Evolutionary conservation across 352 stramenopile species (phyloP).

Genomic region (Phytophthora lateralis): DNA sequence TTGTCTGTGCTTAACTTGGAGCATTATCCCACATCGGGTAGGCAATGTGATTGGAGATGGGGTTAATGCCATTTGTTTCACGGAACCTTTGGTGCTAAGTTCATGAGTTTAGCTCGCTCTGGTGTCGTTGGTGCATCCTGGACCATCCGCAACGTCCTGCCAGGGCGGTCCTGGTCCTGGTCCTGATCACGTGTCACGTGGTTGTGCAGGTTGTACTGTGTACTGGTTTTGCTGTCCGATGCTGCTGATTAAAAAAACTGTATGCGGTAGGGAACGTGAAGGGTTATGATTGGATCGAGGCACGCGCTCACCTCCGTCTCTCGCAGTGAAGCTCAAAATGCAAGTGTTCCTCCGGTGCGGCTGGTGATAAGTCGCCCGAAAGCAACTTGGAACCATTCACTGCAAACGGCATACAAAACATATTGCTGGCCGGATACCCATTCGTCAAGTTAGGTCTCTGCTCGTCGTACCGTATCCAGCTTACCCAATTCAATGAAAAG

Average conservation of each 20-base stretch:
- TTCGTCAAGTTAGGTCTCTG: not conserved
- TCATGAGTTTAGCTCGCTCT: not conserved
- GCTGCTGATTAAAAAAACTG: constrained; percentile 20
- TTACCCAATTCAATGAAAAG: constrained; percentile 5
- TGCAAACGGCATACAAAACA: too few relatives aligned
- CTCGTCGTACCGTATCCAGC: not conserved
- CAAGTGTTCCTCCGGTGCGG: constrained; percentile 22
- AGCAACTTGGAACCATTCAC: too few relatives aligned
- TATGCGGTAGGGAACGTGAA: constrained; percentile 19
- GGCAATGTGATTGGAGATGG: too few relatives aligned
- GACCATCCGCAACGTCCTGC: not conserved
- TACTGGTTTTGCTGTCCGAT: constrained; percentile 25
- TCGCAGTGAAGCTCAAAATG: constrained; percentile 9
- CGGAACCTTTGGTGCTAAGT: not conserved
- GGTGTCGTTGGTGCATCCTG: constrained; percentile 9
- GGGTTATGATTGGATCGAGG: constrained; percentile 25
- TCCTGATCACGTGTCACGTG: constrained; percentile 15
- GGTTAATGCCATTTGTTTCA: not conserved
- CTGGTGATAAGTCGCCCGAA: constrained; percentile 1
- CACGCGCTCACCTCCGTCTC: constrained; percentile 26
- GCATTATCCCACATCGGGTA: too few relatives aligned
- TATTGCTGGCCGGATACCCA: not conserved
- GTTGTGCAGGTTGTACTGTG: constrained; percentile 17
- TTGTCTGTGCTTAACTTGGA: not conserved
- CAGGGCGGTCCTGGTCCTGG: too few relatives aligned